phyloP scores from a whole-genome alignment of 768 basidiomycete genomes.

The Kwoniella pini region DNA sequence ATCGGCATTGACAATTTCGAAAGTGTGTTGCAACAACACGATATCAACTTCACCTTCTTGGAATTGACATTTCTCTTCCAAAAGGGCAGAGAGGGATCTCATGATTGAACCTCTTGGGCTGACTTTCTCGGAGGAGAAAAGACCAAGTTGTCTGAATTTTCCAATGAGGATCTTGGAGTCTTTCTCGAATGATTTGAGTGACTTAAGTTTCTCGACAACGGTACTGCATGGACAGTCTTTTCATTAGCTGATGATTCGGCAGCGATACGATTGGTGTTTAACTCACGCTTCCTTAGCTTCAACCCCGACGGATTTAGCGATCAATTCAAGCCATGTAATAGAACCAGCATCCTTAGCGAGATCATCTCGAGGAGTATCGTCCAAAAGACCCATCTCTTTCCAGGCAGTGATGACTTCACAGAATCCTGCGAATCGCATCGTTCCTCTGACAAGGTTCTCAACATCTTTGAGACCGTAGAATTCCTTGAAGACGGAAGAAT shows the following conservation, averaged over 20 bases:
- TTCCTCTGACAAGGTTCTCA: constrained; percentile 87
- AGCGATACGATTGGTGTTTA: not conserved
- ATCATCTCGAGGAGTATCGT: constrained; percentile 74
- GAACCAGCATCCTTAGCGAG: constrained; percentile 61
- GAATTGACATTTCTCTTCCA: constrained; percentile 92
- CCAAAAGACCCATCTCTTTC: constrained; percentile 83
- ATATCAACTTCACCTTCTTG: constrained; percentile 87
- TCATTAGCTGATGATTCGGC: not conserved
- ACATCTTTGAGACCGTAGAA: constrained; percentile 92
- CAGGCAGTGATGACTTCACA: constrained; percentile 87
- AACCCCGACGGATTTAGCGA: constrained; percentile 71
- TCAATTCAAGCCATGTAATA: constrained; percentile 81
- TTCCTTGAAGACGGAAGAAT: constrained; percentile 86
- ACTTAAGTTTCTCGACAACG: constrained; percentile 71
- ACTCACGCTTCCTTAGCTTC: constrained; percentile 70
- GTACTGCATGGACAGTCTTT: constrained; percentile 57
- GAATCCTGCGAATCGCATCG: constrained; percentile 86
- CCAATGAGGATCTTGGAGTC: constrained; percentile 72
- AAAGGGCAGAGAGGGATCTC: constrained; percentile 85
- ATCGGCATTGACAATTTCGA: constrained; percentile 84
- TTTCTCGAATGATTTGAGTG: constrained; percentile 68
- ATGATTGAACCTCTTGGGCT: constrained; percentile 68
- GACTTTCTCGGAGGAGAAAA: constrained; percentile 73
- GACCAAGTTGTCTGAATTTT: constrained; percentile 88
- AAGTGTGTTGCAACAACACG: constrained; percentile 98